Evolutionary conservation across 768 basidiomycete genomes (phyloP), one percentile per base, ranked within the genome.

Genomic region (Panaeolus cyanescens): DNA sequence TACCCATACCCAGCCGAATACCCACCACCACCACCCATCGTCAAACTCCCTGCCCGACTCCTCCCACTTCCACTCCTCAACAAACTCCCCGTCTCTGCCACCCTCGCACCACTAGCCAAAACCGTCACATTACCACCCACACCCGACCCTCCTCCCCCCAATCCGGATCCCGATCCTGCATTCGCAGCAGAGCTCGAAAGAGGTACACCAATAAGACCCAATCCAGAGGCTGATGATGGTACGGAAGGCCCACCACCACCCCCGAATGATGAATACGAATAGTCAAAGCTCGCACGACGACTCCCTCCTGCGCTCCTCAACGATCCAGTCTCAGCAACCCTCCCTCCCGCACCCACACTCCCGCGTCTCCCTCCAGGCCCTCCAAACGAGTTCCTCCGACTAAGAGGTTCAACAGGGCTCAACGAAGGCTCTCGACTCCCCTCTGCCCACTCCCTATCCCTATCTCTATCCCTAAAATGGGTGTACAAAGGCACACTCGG

Each of bases 311-410:
- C 45, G n/a, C 63, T 62, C 55, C 67, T 76, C 58, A 74, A 59
- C 25, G 66, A 67, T 8, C 74, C 74, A 19, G 71, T 88, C 77
- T 92, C 90, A 0, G 89, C 90, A 28, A 91, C 80, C 33, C 90
- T 75, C 50, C 75, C 70, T 64, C 78, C 76, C 37, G 70, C 75
- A 56, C 69, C 75, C 65, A 68, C 70, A 65, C 65, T 62, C 72
- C 32, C 72, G 72, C 54, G 73, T 67, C 66, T 75, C 75, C 22
- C 68, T 70, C 56, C 54, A 45, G 58, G 60, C 30, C 64, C 65
- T 12, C 78, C 77, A 55, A 74, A 78, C 6, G 85, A 86, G 59
- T 79, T 79, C 7, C 85, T 77, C 55, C 85, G 79, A 65, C 87
- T 87, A 50, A 78, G 68, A 30, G 85, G 75, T 64, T 84, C 85